Evolutionary conservation across 2,329 filamentous ascomycete species (phyloP).

Genomic region (Chaetoscypha palmicola): DNA sequence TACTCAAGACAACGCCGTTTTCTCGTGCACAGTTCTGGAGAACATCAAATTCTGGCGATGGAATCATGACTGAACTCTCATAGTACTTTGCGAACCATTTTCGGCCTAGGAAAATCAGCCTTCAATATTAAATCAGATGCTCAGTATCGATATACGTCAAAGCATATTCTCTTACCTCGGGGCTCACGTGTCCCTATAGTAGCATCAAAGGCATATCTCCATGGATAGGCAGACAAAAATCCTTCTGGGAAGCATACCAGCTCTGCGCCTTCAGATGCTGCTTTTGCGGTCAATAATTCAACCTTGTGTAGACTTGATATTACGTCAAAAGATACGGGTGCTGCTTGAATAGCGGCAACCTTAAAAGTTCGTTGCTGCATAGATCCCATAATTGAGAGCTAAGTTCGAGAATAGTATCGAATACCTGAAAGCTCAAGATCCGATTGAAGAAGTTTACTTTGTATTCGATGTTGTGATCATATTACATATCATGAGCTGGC

Average conservation of each 20-base stretch:
- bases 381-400: neutral
- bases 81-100: conserved; percentile 36
- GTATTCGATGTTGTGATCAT: no score
- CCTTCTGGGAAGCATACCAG: conserved; percentile 37
- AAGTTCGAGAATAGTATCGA: neutral
- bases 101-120: conserved; percentile 24
- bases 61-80: conserved; percentile 34
- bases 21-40: conserved; percentile 32
- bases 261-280: conserved; percentile 33
- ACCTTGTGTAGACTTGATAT: conserved; percentile 33
- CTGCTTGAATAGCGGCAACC: conserved; percentile 36
- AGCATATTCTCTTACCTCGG: no score
- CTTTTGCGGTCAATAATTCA: conserved; percentile 31
- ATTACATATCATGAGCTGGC: no score
- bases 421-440: neutral
- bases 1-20: conserved; percentile 32
- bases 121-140: neutral
- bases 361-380: conserved; percentile 28
- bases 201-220: conserved; percentile 38
- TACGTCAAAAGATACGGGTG: conserved; percentile 35
- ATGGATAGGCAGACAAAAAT: conserved; percentile 38
- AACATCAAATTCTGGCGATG: conserved; percentile 33
- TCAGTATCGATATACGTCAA: neutral
- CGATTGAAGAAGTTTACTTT: neutral
- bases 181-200: conserved; percentile 36